These are phyloP conservation scores for Lyophyllum semitale DNA, from an alignment of 768 basidiomycete genomes.

Conservation along the genomic window DNA sequence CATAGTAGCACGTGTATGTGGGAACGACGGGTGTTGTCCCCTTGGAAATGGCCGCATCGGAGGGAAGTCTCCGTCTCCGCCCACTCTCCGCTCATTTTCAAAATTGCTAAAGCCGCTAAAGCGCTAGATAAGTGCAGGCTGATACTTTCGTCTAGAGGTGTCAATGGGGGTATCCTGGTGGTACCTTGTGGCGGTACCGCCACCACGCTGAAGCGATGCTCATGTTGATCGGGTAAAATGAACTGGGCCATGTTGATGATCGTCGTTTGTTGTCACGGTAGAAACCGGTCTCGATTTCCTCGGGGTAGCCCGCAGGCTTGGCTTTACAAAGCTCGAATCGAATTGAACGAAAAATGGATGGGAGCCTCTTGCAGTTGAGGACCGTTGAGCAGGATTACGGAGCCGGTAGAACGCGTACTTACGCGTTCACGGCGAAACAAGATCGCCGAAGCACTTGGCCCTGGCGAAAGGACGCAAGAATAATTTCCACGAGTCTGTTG, in stretches of 20 bases:
- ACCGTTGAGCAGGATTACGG: not conserved
- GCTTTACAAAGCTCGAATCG: not conserved
- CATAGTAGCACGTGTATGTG: not conserved
- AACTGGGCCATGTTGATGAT: not conserved
- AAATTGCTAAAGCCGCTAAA: no score
- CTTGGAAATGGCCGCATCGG: not conserved
- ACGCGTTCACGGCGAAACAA: not conserved
- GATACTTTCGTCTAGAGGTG: not conserved
- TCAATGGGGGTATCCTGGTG: not conserved
- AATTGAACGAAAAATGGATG: not conserved
- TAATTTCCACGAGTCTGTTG: not conserved
- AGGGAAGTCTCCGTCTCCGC: not conserved
- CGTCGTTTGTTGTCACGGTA: not conserved
- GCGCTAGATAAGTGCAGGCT: not conserved
- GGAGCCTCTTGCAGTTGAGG: not conserved
- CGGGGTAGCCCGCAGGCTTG: not conserved
- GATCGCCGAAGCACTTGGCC: not conserved
- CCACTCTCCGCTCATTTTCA: not conserved
- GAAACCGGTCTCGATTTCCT: not conserved
- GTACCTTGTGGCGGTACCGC: slow-evolving; percentile 9
- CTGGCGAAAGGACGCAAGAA: not conserved
- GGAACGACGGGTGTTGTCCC: not conserved
- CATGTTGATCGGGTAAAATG: not conserved
- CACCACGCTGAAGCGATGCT: not conserved
- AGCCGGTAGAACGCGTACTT: slow-evolving; percentile 4